Evolutionary conservation across 2,329 filamentous ascomycete genomes (phyloP).

Genomic region (Cercospora brassicicola): DNA sequence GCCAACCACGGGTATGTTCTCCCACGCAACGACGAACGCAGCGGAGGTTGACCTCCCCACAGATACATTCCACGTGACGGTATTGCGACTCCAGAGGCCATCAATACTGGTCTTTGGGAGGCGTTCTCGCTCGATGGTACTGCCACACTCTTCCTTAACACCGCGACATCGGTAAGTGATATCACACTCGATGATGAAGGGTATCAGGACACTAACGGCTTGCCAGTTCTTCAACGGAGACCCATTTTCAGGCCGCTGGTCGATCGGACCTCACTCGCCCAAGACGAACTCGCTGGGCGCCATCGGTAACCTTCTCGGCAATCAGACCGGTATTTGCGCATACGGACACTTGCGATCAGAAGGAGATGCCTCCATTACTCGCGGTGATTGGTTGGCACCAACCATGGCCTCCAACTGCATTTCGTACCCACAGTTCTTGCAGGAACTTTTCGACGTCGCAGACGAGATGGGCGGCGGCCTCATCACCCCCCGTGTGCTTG

Average conservation of each 20-base stretch:
- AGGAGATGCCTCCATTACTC: constrained; percentile 33
- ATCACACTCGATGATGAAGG: not conserved
- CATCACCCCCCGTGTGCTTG: constrained; percentile 29
- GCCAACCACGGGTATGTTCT: constrained; percentile 33
- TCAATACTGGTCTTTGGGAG: constrained; percentile 27
- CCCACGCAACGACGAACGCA: not conserved
- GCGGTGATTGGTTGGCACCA: constrained; percentile 33
- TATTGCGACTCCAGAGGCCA: constrained; percentile 23
- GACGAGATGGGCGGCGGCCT: constrained; percentile 23
- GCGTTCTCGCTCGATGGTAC: constrained; percentile 26
- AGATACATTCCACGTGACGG: constrained; percentile 28
- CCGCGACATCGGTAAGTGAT: constrained; percentile 23
- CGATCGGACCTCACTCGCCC: constrained; percentile 31
- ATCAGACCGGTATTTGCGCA: constrained; percentile 32
- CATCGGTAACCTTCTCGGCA: constrained; percentile 28
- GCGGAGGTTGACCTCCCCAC: too few relatives aligned
- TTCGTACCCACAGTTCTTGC: constrained; percentile 30
- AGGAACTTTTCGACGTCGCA: constrained; percentile 31
- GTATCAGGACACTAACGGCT: not conserved
- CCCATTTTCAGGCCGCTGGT: constrained; percentile 26
- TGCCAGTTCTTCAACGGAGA: constrained; percentile 27
- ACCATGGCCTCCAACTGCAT: constrained; percentile 30
- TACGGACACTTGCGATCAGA: constrained; percentile 31
- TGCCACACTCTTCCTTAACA: constrained; percentile 31
- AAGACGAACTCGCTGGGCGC: constrained; percentile 29